A percentile compares a stretch with the other conserved stretches of the same genome.
Conservation (phyloP, 257 asterid genomes). For the Fraxinus cuspidata region DNA sequence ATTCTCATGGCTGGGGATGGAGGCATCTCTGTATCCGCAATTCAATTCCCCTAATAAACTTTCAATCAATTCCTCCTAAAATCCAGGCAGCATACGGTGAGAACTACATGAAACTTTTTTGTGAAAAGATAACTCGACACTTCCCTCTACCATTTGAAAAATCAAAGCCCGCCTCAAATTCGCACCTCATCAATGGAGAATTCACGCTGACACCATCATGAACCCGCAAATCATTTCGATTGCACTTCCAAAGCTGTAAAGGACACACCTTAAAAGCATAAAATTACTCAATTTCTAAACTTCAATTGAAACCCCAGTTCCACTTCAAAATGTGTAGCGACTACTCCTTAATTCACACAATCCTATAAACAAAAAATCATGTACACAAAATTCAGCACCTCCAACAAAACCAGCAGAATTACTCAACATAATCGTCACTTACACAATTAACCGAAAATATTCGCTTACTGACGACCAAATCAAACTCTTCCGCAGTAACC, state of each 20-base stretch:
- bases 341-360: conserved; percentile 27
- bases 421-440: conserved; percentile 19
- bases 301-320: conserved; percentile 27
- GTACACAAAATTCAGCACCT: conserved; percentile 29
- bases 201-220: conserved; percentile 7
- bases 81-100: conserved; percentile 34
- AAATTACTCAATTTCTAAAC: conserved; percentile 9
- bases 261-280: conserved; percentile 23
- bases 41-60: conserved; percentile 23
- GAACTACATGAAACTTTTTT: conserved; percentile 18
- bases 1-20: conserved; percentile 81
- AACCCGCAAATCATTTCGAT: conserved; percentile 17
- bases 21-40: conserved; percentile 56
- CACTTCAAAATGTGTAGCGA: conserved; percentile 14
- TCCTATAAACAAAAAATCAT: background rate
- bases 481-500: background rate
- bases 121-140: conserved; percentile 5
- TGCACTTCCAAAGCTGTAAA: conserved; percentile 19
- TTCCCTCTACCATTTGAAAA: conserved; percentile 25
- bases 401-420: conserved; percentile 16
- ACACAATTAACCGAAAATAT: background rate
- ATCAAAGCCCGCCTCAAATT: conserved; percentile 34
- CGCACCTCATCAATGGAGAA: conserved; percentile 22
- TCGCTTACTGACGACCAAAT: background rate
- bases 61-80: conserved; percentile 32